Evolutionary conservation across 2,329 filamentous ascomycete species (phyloP).

Genomic region (Westerdykella sp.): DNA sequence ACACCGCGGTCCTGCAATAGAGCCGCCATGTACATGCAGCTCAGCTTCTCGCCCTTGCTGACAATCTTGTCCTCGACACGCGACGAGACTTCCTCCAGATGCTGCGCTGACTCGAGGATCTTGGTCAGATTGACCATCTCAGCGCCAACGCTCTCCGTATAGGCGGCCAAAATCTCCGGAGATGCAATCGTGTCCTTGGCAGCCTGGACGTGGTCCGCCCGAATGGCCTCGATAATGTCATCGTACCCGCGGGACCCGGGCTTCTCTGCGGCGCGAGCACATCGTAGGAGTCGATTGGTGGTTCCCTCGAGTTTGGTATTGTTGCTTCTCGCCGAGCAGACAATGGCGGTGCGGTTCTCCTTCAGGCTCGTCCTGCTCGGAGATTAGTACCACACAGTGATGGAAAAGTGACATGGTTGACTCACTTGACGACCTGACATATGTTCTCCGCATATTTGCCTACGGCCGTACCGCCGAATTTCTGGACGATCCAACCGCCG

Average conservation of each 20-base stretch:
- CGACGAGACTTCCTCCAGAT: constrained; percentile 47
- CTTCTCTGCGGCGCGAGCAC: constrained; percentile 43
- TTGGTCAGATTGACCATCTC: constrained; percentile 79
- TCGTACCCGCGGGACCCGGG: constrained; percentile 52
- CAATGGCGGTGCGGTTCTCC: constrained; percentile 74
- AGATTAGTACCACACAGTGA: constrained; percentile 1
- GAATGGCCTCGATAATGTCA: constrained; percentile 72
- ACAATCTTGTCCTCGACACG: constrained; percentile 66
- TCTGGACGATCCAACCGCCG: constrained; percentile 76
- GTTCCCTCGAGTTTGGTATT: constrained; percentile 93
- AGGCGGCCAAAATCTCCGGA: constrained; percentile 43
- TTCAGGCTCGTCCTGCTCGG: constrained; percentile 47
- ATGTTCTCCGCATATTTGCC: constrained; percentile 75
- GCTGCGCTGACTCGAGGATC: constrained; percentile 60
- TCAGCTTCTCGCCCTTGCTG: constrained; percentile 92
- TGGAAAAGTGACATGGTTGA: not conserved
- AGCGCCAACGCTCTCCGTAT: constrained; percentile 61
- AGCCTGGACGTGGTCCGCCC: constrained; percentile 71
- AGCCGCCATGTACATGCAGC: constrained; percentile 83
- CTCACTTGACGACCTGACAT: constrained; percentile 57
- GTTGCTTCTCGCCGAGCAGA: constrained; percentile 91
- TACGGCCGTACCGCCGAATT: constrained; percentile 91
- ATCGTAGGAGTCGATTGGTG: constrained; percentile 62
- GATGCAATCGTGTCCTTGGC: constrained; percentile 48
- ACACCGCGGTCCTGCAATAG: constrained; percentile 75